Evolutionary conservation across 73 alveolate genomes (phyloP), one percentile per base, ranked within the genome.

Genomic region (Symbiodinium pilosum): DNA sequence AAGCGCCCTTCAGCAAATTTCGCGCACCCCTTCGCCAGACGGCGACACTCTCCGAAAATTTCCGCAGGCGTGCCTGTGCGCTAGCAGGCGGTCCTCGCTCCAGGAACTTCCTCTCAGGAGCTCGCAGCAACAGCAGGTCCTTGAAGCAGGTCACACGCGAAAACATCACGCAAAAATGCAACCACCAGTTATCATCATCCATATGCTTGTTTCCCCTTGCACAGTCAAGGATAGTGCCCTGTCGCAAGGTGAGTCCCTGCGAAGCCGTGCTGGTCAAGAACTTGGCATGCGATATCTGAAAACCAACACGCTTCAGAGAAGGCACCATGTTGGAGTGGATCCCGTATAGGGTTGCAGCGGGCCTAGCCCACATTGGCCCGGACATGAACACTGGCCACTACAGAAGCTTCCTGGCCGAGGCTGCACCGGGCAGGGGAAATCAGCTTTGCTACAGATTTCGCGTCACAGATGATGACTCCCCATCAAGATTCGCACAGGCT

Each of bases 231-330:
- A 81, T 18, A 21, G 88, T 39, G 64, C 88, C 88, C 32, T 14
- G 12, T 21, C 88, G 88, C 36, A 81, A 56, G 1, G 88, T 81
- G 34, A 81, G 11, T 38, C 88, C 88, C 43, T 84, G 93, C 44
- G 93, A 84, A 52, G 77, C 93, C 32, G 93, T 84, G 51, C 93
- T 84, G 11, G 93, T 84, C 16, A 81, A 36, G 36, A 81, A 81
- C 38, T 81, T 34, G 12, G 59, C 88, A 38, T 81, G 88, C 36
- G 88, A 38, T 4, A 39, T 38, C 28, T 30, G 86, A 75, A n/a
- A n/a, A n/a, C n/a, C n/a, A n/a, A n/a, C n/a, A n/a, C n/a, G n/a
- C n/a, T n/a, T n/a, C n/a, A n/a, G n/a, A n/a, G n/a, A n/a, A n/a
- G n/a, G n/a, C n/a, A n/a, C n/a, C n/a, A n/a, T n/a, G n/a, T n/a